Evolutionary conservation across 129 eudicot species (phyloP), one percentile per base, ranked within the genome.

Genomic region (Ambrosia trifida): DNA sequence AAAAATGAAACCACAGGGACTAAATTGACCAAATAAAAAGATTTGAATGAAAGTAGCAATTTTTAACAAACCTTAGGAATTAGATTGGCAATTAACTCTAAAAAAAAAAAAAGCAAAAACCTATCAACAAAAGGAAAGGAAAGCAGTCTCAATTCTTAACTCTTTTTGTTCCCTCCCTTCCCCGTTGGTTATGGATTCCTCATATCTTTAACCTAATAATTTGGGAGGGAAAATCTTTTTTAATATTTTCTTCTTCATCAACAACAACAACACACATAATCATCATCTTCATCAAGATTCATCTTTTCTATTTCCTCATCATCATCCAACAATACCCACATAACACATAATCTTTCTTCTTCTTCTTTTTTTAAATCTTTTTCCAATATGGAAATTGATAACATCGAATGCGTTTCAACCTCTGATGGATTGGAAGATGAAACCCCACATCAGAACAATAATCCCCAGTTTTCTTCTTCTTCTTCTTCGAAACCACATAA

Each of bases 401-500:
- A 72, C 82, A 81, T 85, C 44, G 95, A 88, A 71, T 85, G 95
- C 65, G 73, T 85, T 69, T 80, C 95, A 59, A 81, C 78, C 11
- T 69, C 84, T 3, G 91, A 85, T 75, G 91, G 84, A 50, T 70
- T 88, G 33, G 86, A 85, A 45, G 90, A 85, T 78, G 83, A 78
- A 81, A 76, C 66, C 43, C 83, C 41, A 30, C 80, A 75, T 57
- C 84, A 82, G 13, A 79, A 68, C 60, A 66, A 72, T 50, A 69
- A 72, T 70, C 57, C 81, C 85, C 93, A 80, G 30, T 83, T 80
- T 85, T 80, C 86, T 9, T 82, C 95, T 35, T 80, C 82, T 85
- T 80, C 86, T 9, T 82, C 95, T 35, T 80, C 82, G 13, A 85
- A 85, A 68, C 56, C 86, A 32, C 68, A 75, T 68, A 78, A 24